Percentiles rank a stretch among this genome's conserved stretches.
phyloP scores from a whole-genome alignment of 1,284 basidiomycete species.

The Boletus sp. region DNA sequence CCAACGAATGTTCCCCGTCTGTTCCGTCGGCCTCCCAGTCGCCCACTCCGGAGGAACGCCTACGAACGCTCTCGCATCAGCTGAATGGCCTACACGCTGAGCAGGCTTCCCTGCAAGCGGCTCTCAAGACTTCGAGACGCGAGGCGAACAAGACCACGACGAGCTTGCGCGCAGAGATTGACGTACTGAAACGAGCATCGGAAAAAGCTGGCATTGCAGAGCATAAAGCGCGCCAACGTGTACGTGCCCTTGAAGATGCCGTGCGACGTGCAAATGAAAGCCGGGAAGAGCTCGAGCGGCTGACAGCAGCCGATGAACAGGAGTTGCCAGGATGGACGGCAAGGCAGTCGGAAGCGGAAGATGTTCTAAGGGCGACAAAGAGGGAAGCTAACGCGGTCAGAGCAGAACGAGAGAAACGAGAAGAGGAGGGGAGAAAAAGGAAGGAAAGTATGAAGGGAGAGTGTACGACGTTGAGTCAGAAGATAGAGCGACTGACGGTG shows the following conservation, averaged over 20 bases:
- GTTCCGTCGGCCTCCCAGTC: constrained; percentile 27
- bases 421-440: constrained; percentile 54
- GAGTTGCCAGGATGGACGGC: constrained; percentile 47
- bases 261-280: constrained; percentile 62
- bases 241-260: constrained; percentile 72
- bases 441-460: constrained; percentile 52
- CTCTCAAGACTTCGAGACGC: constrained; percentile 64
- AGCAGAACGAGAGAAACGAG: constrained; percentile 48
- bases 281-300: constrained; percentile 52
- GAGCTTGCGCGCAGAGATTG: constrained; percentile 69
- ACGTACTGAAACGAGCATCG: constrained; percentile 64
- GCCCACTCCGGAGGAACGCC: constrained; percentile 54
- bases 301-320: constrained; percentile 48
- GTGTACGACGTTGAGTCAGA: constrained; percentile 42
- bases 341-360: constrained; percentile 46
- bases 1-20: constrained; percentile 17
- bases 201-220: constrained; percentile 67
- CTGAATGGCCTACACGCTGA: constrained; percentile 55
- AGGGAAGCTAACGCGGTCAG: constrained; percentile 40
- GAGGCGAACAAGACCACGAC: constrained; percentile 75
- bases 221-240: constrained; percentile 66
- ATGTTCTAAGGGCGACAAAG: constrained; percentile 36
- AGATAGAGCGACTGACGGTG: constrained; percentile 48
- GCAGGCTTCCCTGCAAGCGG: constrained; percentile 52
- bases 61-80: constrained; percentile 55